A percentile compares a stretch with the other conserved stretches of the same genome.
Evolutionary conservation across 345 rosid genomes (phyloP).

Genomic region (Eucalyptus caleyi): DNA sequence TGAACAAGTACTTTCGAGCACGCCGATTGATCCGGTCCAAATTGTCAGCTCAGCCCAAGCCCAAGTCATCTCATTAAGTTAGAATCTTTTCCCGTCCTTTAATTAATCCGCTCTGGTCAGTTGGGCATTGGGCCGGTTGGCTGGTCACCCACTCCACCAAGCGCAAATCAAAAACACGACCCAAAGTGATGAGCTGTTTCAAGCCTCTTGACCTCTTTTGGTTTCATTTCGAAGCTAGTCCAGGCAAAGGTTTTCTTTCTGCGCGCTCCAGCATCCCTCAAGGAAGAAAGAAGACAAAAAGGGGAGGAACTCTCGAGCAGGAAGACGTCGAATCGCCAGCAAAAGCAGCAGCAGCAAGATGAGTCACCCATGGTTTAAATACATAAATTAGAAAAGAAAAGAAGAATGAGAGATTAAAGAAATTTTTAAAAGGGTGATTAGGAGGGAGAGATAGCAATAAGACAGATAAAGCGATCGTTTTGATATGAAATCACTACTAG

Average conservation of each 20-base stretch:
- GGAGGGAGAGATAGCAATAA: not conserved
- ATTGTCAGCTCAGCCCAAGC: not conserved
- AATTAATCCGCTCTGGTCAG: not conserved
- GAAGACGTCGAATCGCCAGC: not conserved
- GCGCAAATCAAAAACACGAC: not conserved
- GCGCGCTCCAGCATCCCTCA: not conserved
- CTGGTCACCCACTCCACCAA: not conserved
- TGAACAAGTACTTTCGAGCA: not conserved
- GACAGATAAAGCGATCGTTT: not conserved
- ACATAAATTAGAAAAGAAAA: not conserved
- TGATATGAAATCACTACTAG: not conserved
- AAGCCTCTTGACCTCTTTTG: not conserved
- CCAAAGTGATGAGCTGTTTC: not conserved
- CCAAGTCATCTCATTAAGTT: not conserved
- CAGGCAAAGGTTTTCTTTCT: not conserved
- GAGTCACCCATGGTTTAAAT: not conserved
- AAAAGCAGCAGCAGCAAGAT: rapidly evolving
- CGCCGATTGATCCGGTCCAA: not conserved
- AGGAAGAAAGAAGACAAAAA: not conserved
- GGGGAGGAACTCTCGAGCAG: not conserved
- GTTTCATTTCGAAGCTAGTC: not conserved
- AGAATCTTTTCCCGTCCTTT: not conserved
- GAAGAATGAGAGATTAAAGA: not conserved
- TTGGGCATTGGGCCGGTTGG: not conserved
- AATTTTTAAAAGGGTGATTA: not conserved